These are phyloP conservation scores for Angophora floribunda DNA, from an alignment of 345 rosid genomes.

Conservation along the genomic window DNA sequence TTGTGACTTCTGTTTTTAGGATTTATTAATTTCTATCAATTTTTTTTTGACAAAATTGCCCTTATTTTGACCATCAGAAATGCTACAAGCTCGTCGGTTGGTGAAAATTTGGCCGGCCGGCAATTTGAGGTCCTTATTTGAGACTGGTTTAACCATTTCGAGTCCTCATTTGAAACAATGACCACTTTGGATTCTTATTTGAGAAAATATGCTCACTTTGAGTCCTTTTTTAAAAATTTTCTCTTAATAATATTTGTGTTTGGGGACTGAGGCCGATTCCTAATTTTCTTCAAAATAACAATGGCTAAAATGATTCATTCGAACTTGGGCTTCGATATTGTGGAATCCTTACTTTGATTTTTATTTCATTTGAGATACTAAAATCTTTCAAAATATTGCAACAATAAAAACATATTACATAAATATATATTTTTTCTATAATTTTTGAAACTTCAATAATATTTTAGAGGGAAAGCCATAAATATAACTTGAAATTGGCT, in stretches of 20 bases:
- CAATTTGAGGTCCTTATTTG: too few relatives aligned
- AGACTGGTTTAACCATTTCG: too few relatives aligned
- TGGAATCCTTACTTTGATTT: neutral
- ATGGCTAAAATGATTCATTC: neutral
- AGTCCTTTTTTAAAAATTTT: too few relatives aligned
- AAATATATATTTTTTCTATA: neutral
- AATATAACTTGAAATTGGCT: neutral
- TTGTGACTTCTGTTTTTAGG: too few relatives aligned
- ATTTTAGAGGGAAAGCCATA: neutral
- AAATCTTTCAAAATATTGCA: neutral
- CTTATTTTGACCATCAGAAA: too few relatives aligned
- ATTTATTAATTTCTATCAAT: too few relatives aligned
- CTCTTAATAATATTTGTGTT: neutral
- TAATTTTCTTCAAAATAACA: neutral
- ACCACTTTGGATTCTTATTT: too few relatives aligned
- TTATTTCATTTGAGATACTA: neutral
- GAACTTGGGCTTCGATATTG: neutral
- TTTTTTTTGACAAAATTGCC: too few relatives aligned
- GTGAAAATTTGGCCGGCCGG: too few relatives aligned
- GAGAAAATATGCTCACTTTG: too few relatives aligned
- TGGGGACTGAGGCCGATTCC: neutral
- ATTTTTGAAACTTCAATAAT: neutral
- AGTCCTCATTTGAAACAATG: too few relatives aligned
- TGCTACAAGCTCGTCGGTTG: too few relatives aligned
- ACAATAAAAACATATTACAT: neutral